Conservation (phyloP, 164 flowering plant genomes). For the Akebia trifoliata region DNA sequence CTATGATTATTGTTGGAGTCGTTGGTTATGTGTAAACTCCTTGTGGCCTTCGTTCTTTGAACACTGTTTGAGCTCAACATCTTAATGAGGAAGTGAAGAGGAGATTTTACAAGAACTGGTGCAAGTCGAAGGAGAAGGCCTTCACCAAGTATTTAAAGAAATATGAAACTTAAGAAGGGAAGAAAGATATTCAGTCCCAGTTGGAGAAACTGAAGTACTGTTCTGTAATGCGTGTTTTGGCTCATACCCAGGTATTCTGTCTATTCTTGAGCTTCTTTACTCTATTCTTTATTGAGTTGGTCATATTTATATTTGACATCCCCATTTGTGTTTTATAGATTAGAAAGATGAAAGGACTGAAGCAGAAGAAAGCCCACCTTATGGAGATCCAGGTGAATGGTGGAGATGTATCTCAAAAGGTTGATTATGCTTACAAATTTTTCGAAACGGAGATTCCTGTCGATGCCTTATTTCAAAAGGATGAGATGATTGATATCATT, state of each 20-base stretch:
- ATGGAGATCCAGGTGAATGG: slow-evolving; percentile 83
- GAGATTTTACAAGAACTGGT: slow-evolving; percentile 68
- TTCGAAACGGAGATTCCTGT: slow-evolving; percentile 69
- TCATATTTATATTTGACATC: not conserved
- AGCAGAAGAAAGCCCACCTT: slow-evolving; percentile 74
- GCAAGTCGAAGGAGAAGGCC: slow-evolving; percentile 68
- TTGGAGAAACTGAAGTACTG: slow-evolving; percentile 63
- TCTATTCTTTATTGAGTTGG: not conserved
- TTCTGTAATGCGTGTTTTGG: slow-evolving; percentile 62
- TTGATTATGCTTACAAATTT: slow-evolving; percentile 60
- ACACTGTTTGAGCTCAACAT: slow-evolving; percentile 77
- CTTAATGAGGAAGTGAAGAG: slow-evolving; percentile 64
- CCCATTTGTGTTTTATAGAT: slow-evolving; percentile 27
- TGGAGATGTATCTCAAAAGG: slow-evolving; percentile 55
- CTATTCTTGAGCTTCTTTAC: not conserved
- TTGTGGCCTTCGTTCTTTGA: slow-evolving; percentile 50
- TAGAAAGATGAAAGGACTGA: slow-evolving; percentile 65
- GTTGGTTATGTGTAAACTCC: slow-evolving; percentile 64
- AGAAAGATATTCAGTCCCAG: slow-evolving; percentile 52
- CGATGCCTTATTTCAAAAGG: slow-evolving; percentile 69
- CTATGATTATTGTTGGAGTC: slow-evolving; percentile 65
- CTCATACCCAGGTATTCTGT: slow-evolving; percentile 58
- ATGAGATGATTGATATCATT: slow-evolving; percentile 76
- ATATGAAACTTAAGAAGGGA: slow-evolving; percentile 57
- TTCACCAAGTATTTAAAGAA: slow-evolving; percentile 63